Evolutionary conservation across 1,284 basidiomycete species (phyloP).

Genomic region (Phylloporus sp.): DNA sequence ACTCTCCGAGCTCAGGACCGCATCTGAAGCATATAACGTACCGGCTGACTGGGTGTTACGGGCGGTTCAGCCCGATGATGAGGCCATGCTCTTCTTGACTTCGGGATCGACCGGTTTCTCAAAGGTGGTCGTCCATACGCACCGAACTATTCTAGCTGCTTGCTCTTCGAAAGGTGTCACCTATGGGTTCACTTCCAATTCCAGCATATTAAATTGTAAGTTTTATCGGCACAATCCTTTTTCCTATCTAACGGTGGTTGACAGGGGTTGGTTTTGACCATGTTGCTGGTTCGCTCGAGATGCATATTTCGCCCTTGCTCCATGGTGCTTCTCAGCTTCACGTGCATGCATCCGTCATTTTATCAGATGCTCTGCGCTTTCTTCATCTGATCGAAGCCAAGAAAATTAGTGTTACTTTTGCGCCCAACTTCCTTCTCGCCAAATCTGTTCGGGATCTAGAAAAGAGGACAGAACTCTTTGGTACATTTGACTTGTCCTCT

Average conservation of each 20-base stretch:
- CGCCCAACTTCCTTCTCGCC: slow-evolving; percentile 52
- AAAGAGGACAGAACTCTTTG: slow-evolving; percentile 27
- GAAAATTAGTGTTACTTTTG: slow-evolving; percentile 41
- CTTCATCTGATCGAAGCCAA: slow-evolving; percentile 37
- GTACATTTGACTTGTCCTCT: slow-evolving; percentile 41
- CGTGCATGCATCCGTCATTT: slow-evolving; percentile 36
- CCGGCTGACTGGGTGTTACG: slow-evolving; percentile 5
- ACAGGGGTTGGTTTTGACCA: slow-evolving; percentile 48
- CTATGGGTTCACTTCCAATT: slow-evolving; percentile 35
- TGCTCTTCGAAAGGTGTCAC: slow-evolving; percentile 30
- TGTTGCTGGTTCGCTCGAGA: slow-evolving; percentile 45
- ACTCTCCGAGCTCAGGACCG: slow-evolving; percentile 32
- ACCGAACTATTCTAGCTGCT: slow-evolving; percentile 39
- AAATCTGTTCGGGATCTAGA: slow-evolving; percentile 44
- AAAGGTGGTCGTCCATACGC: slow-evolving; percentile 45
- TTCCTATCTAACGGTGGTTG: neutral
- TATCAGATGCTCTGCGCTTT: slow-evolving; percentile 31
- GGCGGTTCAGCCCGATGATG: slow-evolving; percentile 31
- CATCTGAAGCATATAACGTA: slow-evolving; percentile 15
- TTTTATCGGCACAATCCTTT: neutral
- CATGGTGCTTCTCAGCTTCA: slow-evolving; percentile 38
- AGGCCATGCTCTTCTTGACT: slow-evolving; percentile 40
- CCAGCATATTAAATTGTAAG: slow-evolving; percentile 38
- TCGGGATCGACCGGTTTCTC: slow-evolving; percentile 46
- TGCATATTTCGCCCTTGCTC: slow-evolving; percentile 39